These are phyloP conservation scores for Zygosaccharomyces bisporus DNA, from an alignment of 805 yeast genomes.

Conservation along the genomic window DNA sequence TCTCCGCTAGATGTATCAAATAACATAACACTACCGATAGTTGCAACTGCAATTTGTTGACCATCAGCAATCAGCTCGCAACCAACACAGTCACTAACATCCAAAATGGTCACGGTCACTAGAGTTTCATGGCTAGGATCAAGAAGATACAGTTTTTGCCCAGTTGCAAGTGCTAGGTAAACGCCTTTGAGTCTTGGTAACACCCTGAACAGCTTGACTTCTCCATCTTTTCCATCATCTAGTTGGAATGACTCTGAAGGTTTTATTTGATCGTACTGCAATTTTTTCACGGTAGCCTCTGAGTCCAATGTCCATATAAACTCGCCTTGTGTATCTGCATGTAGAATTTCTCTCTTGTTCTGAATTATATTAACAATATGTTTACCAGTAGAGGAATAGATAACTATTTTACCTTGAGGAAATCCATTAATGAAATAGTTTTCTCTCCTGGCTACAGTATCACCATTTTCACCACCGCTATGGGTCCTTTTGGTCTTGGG, in stretches of 20 bases:
- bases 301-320: slow-evolving; percentile 36
- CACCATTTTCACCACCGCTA: slow-evolving; percentile 19
- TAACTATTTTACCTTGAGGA: slow-evolving; percentile 31
- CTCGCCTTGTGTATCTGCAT: slow-evolving; percentile 35
- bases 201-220: slow-evolving; percentile 31
- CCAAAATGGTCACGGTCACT: slow-evolving; percentile 23
- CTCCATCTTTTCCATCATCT: slow-evolving; percentile 32
- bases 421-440: slow-evolving; percentile 31
- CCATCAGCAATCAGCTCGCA: slow-evolving; percentile 22
- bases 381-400: slow-evolving; percentile 34
- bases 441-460: slow-evolving; percentile 13
- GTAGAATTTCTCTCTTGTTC: slow-evolving; percentile 36
- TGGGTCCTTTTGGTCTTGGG: slow-evolving; percentile 24
- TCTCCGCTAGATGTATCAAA: slow-evolving; percentile 20
- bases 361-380: slow-evolving; percentile 37
- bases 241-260: slow-evolving; percentile 38
- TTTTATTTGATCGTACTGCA: slow-evolving; percentile 30
- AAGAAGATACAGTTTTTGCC: slow-evolving; percentile 53
- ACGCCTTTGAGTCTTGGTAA: slow-evolving; percentile 19
- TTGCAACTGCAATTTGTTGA: slow-evolving; percentile 24
- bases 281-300: slow-evolving; percentile 35
- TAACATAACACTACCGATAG: slow-evolving; percentile 17
- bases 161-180: slow-evolving; percentile 31
- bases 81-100: slow-evolving; percentile 19
- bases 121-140: slow-evolving; percentile 50